Evolutionary conservation across 2,329 filamentous ascomycete genomes (phyloP).

Genomic region (Ophiocordyceps australis): DNA sequence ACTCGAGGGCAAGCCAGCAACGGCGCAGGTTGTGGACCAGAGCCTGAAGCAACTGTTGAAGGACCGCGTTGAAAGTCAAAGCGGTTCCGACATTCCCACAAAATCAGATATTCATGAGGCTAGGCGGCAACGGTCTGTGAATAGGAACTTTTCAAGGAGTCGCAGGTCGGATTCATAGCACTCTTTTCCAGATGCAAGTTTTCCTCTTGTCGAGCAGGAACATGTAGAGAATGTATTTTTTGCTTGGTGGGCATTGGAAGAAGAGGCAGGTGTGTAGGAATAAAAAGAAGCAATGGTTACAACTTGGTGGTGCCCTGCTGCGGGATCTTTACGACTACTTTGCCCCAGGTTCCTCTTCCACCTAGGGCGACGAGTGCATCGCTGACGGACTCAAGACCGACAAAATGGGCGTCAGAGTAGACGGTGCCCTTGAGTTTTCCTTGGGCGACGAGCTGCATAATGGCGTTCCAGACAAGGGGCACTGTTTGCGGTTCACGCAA

Average conservation of each 20-base stretch:
- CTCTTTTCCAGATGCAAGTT: too few species aligned
- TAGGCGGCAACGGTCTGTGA: too few species aligned
- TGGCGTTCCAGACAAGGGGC: slow-evolving; percentile 59
- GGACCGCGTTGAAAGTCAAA: too few species aligned
- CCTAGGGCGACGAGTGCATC: slow-evolving; percentile 63
- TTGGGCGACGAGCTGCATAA: slow-evolving; percentile 58
- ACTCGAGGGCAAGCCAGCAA: too few species aligned
- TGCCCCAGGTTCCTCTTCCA: slow-evolving; percentile 77
- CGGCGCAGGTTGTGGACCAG: too few species aligned
- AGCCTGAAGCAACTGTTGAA: too few species aligned
- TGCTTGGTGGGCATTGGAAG: too few species aligned
- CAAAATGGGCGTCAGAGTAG: slow-evolving; percentile 66
- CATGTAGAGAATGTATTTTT: too few species aligned
- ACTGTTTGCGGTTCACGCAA: slow-evolving; percentile 54
- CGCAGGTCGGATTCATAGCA: too few species aligned
- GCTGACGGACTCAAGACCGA: slow-evolving; percentile 64
- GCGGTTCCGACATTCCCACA: slow-evolving; percentile 19
- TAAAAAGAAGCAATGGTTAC: slow-evolving; percentile 10
- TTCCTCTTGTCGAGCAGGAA: too few species aligned
- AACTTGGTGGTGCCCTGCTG: slow-evolving; percentile 43
- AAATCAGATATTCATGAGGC: slow-evolving; percentile 14
- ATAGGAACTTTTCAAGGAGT: too few species aligned
- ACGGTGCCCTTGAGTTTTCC: slow-evolving; percentile 71
- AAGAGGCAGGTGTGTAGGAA: too few species aligned
- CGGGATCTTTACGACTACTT: slow-evolving; percentile 78